These are phyloP conservation scores for Rhytidiadelphus loreus DNA, from an alignment of 225 moss, liverwort and hornwort genomes.

Conservation along the genomic window DNA sequence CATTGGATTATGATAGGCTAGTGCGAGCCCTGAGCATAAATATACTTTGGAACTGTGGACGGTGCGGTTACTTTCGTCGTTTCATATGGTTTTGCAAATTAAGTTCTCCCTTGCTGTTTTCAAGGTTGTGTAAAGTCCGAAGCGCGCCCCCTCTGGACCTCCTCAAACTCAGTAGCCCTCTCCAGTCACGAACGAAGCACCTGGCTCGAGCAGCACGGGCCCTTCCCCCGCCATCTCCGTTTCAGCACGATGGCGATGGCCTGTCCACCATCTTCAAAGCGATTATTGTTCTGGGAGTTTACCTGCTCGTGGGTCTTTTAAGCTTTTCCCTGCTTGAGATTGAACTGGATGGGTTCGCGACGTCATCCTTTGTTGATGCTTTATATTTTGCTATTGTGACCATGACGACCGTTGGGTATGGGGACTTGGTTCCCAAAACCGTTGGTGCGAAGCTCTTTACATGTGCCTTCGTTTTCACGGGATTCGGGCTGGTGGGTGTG, in stretches of 20 bases:
- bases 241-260: neutral
- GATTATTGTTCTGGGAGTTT: constrained; percentile 8
- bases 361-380: constrained; percentile 30
- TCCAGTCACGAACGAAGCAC: neutral
- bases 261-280: constrained; percentile 19
- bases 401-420: constrained; percentile 51
- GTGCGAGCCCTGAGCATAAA: neutral
- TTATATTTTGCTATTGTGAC: constrained; percentile 47
- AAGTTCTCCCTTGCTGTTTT: neutral
- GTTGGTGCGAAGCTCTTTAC: constrained; percentile 58
- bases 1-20: neutral
- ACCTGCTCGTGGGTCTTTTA: constrained; percentile 29
- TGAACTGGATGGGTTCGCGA: constrained; percentile 15
- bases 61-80: neutral
- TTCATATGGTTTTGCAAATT: neutral
- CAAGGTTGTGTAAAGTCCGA: constrained; percentile 14
- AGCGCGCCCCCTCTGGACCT: constrained; percentile 20
- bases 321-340: constrained; percentile 22
- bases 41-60: neutral
- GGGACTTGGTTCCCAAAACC: constrained; percentile 33
- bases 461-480: constrained; percentile 52
- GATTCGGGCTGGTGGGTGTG: constrained; percentile 65
- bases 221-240: constrained; percentile 8
- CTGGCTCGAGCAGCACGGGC: neutral
- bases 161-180: neutral